Percentiles rank a stretch among this genome's conserved stretches.
These are phyloP conservation scores for Xylaria sp. DNA, from an alignment of 2,329 filamentous ascomycete species.

Conservation along the genomic window DNA sequence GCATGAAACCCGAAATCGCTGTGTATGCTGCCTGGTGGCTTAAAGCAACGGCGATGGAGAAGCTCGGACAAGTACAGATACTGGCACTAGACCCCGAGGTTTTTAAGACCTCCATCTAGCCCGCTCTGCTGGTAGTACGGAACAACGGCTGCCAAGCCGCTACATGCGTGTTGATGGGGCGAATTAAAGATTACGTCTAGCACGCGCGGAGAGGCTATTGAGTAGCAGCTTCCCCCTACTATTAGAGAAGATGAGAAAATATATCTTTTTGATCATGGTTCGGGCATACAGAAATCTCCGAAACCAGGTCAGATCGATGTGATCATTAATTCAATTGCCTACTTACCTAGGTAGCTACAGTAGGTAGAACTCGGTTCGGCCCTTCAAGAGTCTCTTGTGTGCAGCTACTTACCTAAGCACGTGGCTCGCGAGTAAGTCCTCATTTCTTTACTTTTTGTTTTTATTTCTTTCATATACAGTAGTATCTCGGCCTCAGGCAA, in stretches of 20 bases:
- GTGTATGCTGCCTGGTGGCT: too few relatives aligned
- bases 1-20: too few relatives aligned
- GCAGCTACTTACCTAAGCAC: too few relatives aligned
- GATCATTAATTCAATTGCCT: background rate
- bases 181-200: background rate
- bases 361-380: too few relatives aligned
- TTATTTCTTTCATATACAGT: too few relatives aligned
- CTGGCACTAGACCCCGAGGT: background rate
- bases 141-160: slow-evolving; percentile 23
- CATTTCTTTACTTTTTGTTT: too few relatives aligned
- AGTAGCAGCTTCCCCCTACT: too few relatives aligned
- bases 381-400: too few relatives aligned
- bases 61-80: slow-evolving; percentile 2
- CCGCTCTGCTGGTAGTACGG: slow-evolving; percentile 22
- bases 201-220: too few relatives aligned
- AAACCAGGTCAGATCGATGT: background rate
- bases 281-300: background rate
- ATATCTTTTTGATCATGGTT: background rate
- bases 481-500: too few relatives aligned
- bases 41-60: background rate
- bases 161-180: slow-evolving; percentile 13
- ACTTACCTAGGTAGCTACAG: too few relatives aligned
- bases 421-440: too few relatives aligned
- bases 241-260: background rate
- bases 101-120: slow-evolving; percentile 15